Evolutionary conservation across 2,329 filamentous ascomycete species (phyloP).

Genomic region (Botrytis elliptica): DNA sequence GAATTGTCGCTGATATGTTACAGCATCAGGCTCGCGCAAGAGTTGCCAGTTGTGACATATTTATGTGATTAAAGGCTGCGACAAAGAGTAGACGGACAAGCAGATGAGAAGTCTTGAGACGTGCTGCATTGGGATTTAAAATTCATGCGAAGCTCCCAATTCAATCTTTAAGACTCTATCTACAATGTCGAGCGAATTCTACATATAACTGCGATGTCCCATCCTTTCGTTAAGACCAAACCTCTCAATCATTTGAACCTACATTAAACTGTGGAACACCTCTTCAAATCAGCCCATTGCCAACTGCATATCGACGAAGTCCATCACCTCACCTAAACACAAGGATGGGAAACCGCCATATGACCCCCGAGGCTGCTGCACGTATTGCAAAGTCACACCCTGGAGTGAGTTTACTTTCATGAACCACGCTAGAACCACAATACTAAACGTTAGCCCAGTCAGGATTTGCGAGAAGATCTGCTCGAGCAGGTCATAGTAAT

Average conservation of each 20-base stretch:
- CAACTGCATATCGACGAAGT: neutral
- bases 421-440: neutral
- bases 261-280: neutral
- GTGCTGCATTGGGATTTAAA: neutral
- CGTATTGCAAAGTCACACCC: constrained; percentile 13
- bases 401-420: constrained; percentile 3
- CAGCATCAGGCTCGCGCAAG: neutral
- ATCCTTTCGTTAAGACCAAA: neutral
- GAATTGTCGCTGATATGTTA: neutral
- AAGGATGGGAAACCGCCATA: constrained; percentile 5
- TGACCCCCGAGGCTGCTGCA: constrained; percentile 1
- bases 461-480: constrained; percentile 15
- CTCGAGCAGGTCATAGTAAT: constrained; percentile 2
- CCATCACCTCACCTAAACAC: neutral
- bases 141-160: neutral
- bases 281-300: neutral
- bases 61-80: neutral
- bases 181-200: neutral
- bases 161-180: neutral
- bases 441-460: constrained; percentile 1
- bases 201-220: neutral
- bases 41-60: neutral
- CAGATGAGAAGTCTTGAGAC: no score
- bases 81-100: neutral
- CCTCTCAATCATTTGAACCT: neutral